Percentiles rank a stretch among this genome's conserved stretches.
These are phyloP conservation scores for Ogataea pini DNA, from an alignment of 805 yeast genomes.

Conservation along the genomic window DNA sequence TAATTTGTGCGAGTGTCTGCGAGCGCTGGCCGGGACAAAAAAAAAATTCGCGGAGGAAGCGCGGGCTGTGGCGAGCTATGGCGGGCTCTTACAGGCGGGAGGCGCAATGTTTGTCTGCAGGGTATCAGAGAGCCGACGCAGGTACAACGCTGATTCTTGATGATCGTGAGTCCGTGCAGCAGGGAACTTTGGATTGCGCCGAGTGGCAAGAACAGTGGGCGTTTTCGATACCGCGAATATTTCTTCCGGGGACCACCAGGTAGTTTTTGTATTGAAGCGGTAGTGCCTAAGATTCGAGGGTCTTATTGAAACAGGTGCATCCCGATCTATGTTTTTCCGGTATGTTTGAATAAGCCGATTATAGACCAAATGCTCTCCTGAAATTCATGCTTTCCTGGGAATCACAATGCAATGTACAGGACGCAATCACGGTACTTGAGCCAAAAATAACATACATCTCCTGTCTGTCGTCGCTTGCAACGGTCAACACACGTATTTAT, in stretches of 20 bases:
- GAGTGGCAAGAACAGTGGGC: neutral
- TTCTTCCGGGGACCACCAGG: neutral
- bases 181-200: neutral
- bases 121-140: conserved; percentile 4
- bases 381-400: too few relatives aligned
- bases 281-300: neutral
- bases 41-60: neutral
- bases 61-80: neutral
- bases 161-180: neutral
- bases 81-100: neutral
- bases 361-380: too few relatives aligned
- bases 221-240: neutral
- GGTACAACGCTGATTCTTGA: conserved; percentile 3
- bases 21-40: neutral
- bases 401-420: too few relatives aligned
- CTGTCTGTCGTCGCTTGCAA: neutral
- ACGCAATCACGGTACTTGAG: too few relatives aligned
- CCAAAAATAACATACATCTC: neutral
- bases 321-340: too few relatives aligned
- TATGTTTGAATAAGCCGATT: too few relatives aligned
- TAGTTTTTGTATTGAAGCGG: neutral
- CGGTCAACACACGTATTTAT: conserved; percentile 1
- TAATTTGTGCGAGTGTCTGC: neutral
- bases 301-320: neutral
- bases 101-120: neutral